These are phyloP conservation scores for Apium graveolens DNA, from an alignment of 129 eudicot species.

Conservation along the genomic window DNA sequence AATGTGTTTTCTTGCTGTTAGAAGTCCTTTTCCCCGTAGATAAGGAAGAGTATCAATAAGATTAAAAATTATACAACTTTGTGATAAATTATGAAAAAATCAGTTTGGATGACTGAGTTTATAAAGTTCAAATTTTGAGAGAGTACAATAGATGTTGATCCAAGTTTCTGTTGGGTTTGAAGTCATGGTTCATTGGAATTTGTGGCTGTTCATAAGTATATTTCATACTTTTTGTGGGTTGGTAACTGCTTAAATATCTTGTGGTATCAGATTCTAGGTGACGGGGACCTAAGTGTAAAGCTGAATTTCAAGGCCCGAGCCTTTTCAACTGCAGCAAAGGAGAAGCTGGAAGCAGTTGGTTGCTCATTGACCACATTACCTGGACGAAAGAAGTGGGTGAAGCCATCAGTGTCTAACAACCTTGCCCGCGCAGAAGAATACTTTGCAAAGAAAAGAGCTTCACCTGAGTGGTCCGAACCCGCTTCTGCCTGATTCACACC, in stretches of 20 bases:
- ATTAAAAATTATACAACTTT: neutral
- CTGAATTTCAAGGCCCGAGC: slow-evolving; percentile 84
- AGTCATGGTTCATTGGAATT: neutral
- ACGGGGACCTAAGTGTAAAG: slow-evolving; percentile 65
- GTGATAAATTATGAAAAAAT: neutral
- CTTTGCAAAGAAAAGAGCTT: slow-evolving; percentile 84
- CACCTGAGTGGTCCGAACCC: slow-evolving; percentile 42
- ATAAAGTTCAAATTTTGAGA: neutral
- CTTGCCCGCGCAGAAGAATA: slow-evolving; percentile 80
- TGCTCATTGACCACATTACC: slow-evolving; percentile 74
- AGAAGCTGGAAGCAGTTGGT: slow-evolving; percentile 86
- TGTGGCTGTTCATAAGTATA: neutral
- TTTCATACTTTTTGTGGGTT: neutral
- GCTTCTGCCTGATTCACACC: slow-evolving; percentile 39
- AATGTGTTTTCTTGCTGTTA: neutral
- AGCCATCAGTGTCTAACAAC: slow-evolving; percentile 70
- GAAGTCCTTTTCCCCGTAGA: neutral
- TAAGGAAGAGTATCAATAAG: neutral
- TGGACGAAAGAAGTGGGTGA: slow-evolving; percentile 86
- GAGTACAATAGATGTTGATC: slow-evolving; percentile 1
- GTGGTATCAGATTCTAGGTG: slow-evolving; percentile 57
- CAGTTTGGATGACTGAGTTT: neutral
- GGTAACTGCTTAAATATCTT: neutral
- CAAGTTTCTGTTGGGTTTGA: neutral
- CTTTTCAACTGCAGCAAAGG: slow-evolving; percentile 73